Evolutionary conservation across 345 rosid genomes (phyloP).

Genomic region (Sisymbrium altissimum): DNA sequence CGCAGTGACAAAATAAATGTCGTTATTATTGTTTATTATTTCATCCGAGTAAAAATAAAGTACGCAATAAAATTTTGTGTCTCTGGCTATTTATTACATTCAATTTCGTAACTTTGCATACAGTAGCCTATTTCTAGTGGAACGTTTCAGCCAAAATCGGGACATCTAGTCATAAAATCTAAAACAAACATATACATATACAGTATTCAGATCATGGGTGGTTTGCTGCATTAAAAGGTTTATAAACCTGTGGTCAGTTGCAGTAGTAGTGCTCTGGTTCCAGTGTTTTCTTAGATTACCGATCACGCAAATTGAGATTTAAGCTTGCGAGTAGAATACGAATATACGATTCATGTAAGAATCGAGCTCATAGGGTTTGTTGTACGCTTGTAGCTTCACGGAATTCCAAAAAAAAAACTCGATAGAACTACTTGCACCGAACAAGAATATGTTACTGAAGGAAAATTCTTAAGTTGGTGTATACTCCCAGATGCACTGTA

Average conservation of each 20-base stretch:
- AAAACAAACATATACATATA: no score
- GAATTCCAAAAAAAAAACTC: neutral
- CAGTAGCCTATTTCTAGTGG: neutral
- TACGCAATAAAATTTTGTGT: neutral
- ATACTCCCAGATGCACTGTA: constrained; percentile 13
- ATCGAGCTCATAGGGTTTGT: neutral
- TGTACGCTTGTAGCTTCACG: neutral
- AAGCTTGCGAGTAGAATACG: neutral
- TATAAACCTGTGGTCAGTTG: no score
- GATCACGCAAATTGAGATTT: neutral
- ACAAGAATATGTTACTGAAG: neutral
- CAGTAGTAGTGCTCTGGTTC: no score
- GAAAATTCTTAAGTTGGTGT: neutral
- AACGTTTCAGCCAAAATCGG: neutral
- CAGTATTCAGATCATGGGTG: no score
- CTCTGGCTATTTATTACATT: neutral
- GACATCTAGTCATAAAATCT: neutral
- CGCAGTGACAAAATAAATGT: neutral
- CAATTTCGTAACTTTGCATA: neutral
- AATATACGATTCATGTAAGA: neutral
- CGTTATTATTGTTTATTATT: neutral
- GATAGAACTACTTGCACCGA: no score
- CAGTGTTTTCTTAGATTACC: no score
- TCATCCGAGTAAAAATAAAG: constrained; percentile 8
- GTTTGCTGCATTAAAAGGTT: no score